Evolutionary conservation across 352 stramenopile genomes (phyloP).

Genomic region (Globisporangium echinulatum): DNA sequence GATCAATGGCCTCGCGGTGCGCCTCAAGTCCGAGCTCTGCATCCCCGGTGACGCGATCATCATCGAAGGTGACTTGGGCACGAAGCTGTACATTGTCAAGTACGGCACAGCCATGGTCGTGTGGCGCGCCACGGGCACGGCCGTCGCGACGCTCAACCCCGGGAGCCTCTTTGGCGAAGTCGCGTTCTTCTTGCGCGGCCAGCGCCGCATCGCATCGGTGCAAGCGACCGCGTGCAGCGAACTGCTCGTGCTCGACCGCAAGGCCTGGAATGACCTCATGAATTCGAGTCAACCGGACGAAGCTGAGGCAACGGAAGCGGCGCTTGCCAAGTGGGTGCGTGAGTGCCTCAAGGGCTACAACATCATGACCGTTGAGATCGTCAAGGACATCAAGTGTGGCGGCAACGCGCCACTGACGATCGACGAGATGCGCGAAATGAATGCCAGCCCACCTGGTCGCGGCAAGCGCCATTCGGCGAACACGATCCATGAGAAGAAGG

Average conservation of each 20-base stretch:
- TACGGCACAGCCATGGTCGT: slow-evolving; percentile 53
- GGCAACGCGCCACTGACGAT: slow-evolving; percentile 27
- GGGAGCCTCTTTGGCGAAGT: slow-evolving; percentile 71
- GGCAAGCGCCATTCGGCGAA: slow-evolving; percentile 17
- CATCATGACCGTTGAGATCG: slow-evolving; percentile 62
- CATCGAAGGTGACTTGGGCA: slow-evolving; percentile 52
- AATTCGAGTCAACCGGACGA: slow-evolving; percentile 35
- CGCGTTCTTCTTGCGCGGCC: slow-evolving; percentile 59
- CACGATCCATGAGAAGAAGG: slow-evolving; percentile 33
- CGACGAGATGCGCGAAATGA: slow-evolving; percentile 22
- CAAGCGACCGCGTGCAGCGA: slow-evolving; percentile 61
- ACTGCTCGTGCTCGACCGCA: slow-evolving; percentile 43
- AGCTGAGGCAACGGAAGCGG: slow-evolving; percentile 26
- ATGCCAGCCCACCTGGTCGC: neutral
- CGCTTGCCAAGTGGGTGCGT: slow-evolving; percentile 47
- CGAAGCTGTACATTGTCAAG: slow-evolving; percentile 74
- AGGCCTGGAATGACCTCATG: slow-evolving; percentile 45
- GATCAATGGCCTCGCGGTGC: slow-evolving; percentile 48
- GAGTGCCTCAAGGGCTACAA: slow-evolving; percentile 65
- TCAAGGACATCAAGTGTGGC: slow-evolving; percentile 59
- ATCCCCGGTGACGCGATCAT: slow-evolving; percentile 69
- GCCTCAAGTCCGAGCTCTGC: slow-evolving; percentile 62
- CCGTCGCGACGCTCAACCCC: slow-evolving; percentile 45
- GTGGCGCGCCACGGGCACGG: slow-evolving; percentile 59
- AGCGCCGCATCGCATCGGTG: slow-evolving; percentile 55